Evolutionary conservation across 352 stramenopile genomes (phyloP).

Genomic region (Peronosclerospora sorghi): DNA sequence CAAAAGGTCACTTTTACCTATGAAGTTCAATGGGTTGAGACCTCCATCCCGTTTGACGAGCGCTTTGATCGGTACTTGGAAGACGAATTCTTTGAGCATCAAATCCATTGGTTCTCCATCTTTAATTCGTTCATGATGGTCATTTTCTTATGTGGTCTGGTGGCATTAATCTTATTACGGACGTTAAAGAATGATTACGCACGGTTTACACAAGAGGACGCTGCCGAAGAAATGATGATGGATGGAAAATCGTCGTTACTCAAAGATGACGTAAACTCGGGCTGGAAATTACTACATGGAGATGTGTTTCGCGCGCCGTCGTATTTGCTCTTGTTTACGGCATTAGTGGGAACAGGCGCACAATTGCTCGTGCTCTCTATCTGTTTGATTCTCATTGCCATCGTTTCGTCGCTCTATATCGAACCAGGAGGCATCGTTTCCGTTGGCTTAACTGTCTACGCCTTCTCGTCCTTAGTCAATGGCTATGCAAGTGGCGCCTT

Average conservation of each 20-base stretch:
- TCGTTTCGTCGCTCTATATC: slow-evolving; percentile 92
- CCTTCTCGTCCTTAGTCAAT: slow-evolving; percentile 86
- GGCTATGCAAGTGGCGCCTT: slow-evolving; percentile 85
- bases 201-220: slow-evolving; percentile 56
- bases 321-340: slow-evolving; percentile 91
- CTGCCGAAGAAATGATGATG: slow-evolving; percentile 80
- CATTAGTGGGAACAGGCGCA: slow-evolving; percentile 91
- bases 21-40: slow-evolving; percentile 88
- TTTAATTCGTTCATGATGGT: slow-evolving; percentile 98
- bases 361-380: slow-evolving; percentile 92
- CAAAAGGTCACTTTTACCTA: slow-evolving; percentile 91
- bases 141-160: slow-evolving; percentile 91
- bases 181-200: slow-evolving; percentile 93
- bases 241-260: slow-evolving; percentile 71
- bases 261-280: slow-evolving; percentile 77
- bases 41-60: slow-evolving; percentile 88
- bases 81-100: slow-evolving; percentile 99
- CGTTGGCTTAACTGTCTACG: slow-evolving; percentile 91
- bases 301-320: slow-evolving; percentile 90
- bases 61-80: slow-evolving; percentile 98
- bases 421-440: slow-evolving; percentile 93
- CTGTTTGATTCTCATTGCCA: slow-evolving; percentile 93
- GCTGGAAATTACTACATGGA: slow-evolving; percentile 95
- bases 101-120: slow-evolving; percentile 98
- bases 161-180: slow-evolving; percentile 89